A percentile compares a stretch with the other conserved stretches of the same genome.
These are phyloP conservation scores for Trichothecium roseum DNA, from an alignment of 2,329 filamentous ascomycete genomes.

Conservation along the genomic window DNA sequence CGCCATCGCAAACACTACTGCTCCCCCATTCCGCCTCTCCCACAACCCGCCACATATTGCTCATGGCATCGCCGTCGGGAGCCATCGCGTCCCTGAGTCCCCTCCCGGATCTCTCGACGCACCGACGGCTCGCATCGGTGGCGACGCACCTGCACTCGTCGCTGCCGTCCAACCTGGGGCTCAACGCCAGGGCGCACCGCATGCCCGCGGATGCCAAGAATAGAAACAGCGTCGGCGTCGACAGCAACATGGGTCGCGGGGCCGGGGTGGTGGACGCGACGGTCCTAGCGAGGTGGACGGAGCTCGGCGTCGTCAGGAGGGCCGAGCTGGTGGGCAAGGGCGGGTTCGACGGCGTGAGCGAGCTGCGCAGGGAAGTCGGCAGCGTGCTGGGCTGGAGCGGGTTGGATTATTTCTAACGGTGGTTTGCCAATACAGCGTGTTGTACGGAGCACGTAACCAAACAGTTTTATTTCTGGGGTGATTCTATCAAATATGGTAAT, in stretches of 20 bases:
- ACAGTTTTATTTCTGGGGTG: no score
- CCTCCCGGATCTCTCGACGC: slow-evolving; percentile 60
- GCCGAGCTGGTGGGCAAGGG: slow-evolving; percentile 66
- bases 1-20: slow-evolving; percentile 63
- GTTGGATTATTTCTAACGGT: slow-evolving; percentile 43
- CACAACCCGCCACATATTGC: slow-evolving; percentile 37
- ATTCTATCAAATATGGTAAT: not conserved
- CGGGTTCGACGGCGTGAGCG: slow-evolving; percentile 54
- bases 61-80: slow-evolving; percentile 68
- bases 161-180: slow-evolving; percentile 64
- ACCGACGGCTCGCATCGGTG: slow-evolving; percentile 74
- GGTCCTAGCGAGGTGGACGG: slow-evolving; percentile 64
- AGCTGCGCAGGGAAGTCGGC: slow-evolving; percentile 61
- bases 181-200: slow-evolving; percentile 77
- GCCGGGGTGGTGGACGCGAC: slow-evolving; percentile 70
- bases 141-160: slow-evolving; percentile 69
- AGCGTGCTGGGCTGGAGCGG: slow-evolving; percentile 52
- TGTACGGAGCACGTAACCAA: no score
- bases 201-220: slow-evolving; percentile 35
- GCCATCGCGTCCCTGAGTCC: slow-evolving; percentile 67
- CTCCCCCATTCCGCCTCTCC: slow-evolving; percentile 54
- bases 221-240: slow-evolving; percentile 35
- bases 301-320: slow-evolving; percentile 60
- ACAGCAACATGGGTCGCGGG: slow-evolving; percentile 49
- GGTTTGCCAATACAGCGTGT: no score